A percentile compares a stretch with the other conserved stretches of the same genome.
These are phyloP conservation scores for Gossypium trilobum DNA, from an alignment of 441 rosid species.

Conservation along the genomic window DNA sequence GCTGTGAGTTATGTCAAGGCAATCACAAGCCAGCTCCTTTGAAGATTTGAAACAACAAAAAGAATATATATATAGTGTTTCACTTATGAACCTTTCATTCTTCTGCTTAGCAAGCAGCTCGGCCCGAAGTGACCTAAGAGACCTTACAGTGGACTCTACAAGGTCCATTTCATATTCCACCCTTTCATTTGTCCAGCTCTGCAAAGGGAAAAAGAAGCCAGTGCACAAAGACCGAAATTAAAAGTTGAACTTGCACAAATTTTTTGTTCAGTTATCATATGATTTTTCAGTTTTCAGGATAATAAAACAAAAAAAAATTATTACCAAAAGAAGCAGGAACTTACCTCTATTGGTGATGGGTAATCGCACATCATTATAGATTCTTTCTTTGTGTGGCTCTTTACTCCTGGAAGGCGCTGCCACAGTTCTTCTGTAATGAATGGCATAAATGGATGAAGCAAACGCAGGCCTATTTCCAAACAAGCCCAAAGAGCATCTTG, in stretches of 20 bases:
- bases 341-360: constrained; percentile 54
- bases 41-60: constrained; percentile 17
- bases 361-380: constrained; percentile 76
- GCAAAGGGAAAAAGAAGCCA: constrained; percentile 11
- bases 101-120: constrained; percentile 63
- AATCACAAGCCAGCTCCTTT: neutral
- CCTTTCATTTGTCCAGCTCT: constrained; percentile 64
- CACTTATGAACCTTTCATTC: constrained; percentile 54
- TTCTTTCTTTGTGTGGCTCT: constrained; percentile 34
- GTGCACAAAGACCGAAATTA: constrained; percentile 2
- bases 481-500: constrained; percentile 69
- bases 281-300: neutral
- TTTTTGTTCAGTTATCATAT: neutral
- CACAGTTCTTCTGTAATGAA: constrained; percentile 89
- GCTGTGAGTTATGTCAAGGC: neutral
- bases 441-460: constrained; percentile 97
- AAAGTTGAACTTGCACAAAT: constrained; percentile 4
- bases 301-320: neutral
- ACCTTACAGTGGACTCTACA: constrained; percentile 57
- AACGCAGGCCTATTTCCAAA: constrained; percentile 73
- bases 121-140: constrained; percentile 65
- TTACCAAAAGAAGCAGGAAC: constrained; percentile 11
- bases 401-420: constrained; percentile 74
- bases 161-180: constrained; percentile 63
- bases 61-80: neutral